phyloP scores from a whole-genome alignment of 2,329 filamentous ascomycete genomes.

The Teratosphaeria epicoccoides region DNA sequence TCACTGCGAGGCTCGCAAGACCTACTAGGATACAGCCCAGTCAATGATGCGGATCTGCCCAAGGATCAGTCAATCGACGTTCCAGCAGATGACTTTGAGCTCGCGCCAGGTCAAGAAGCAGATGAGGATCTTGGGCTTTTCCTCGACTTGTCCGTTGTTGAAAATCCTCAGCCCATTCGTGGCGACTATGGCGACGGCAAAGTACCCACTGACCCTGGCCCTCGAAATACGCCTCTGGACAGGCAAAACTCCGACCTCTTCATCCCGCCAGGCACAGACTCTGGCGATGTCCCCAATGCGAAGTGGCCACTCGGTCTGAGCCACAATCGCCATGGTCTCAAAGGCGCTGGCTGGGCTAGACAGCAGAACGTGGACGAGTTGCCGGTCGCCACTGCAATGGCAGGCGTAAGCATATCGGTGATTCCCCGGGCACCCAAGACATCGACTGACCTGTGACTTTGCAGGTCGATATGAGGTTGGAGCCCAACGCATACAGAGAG shows the following conservation, averaged over 20 bases:
- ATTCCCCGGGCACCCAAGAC: slow-evolving; percentile 47
- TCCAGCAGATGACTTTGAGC: slow-evolving; percentile 26
- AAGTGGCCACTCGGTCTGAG: slow-evolving; percentile 35
- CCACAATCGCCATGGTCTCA: slow-evolving; percentile 31
- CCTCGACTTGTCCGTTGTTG: slow-evolving; percentile 28
- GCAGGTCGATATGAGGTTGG: slow-evolving; percentile 32
- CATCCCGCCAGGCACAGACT: slow-evolving; percentile 30
- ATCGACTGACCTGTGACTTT: slow-evolving; percentile 26
- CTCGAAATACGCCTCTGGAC: slow-evolving; percentile 27
- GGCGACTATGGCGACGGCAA: slow-evolving; percentile 19
- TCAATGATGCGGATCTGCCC: slow-evolving; percentile 11
- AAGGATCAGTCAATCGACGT: slow-evolving; percentile 24
- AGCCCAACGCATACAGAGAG: slow-evolving; percentile 25
- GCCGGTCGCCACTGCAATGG: slow-evolving; percentile 48
- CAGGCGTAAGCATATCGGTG: slow-evolving; percentile 66
- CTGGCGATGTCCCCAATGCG: slow-evolving; percentile 29
- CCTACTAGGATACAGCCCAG: slow-evolving; percentile 26
- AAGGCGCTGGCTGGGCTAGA: slow-evolving; percentile 31
- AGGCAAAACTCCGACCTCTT: slow-evolving; percentile 31
- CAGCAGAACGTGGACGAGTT: slow-evolving; percentile 31
- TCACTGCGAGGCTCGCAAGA: slow-evolving; percentile 24
- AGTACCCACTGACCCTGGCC: slow-evolving; percentile 31
- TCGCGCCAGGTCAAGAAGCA: slow-evolving; percentile 28
- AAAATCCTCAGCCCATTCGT: slow-evolving; percentile 33
- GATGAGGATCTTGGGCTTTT: slow-evolving; percentile 30